A percentile compares a stretch with the other conserved stretches of the same genome.
These are phyloP conservation scores for Fraxinus paxiana DNA, from an alignment of 305 asterid species.

Conservation along the genomic window DNA sequence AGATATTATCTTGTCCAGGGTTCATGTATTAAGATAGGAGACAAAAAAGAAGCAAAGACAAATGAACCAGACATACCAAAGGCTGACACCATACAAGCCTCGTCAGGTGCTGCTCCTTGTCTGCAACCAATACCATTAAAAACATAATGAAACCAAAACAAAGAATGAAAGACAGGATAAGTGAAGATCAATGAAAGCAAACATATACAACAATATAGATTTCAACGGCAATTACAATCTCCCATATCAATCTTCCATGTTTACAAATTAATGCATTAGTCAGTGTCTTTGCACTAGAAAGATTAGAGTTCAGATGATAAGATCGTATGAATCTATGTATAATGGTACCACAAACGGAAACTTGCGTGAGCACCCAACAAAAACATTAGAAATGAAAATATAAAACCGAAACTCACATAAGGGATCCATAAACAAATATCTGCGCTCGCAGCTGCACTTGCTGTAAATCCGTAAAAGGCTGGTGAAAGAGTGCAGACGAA, in stretches of 20 bases:
- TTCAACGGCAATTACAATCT: not conserved
- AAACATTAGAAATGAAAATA: conserved; percentile 14
- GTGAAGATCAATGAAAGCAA: not conserved
- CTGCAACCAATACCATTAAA: conserved; percentile 38
- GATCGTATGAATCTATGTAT: not conserved
- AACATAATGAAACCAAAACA: conserved; percentile 7
- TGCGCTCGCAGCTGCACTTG: conserved; percentile 98
- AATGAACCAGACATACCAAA: conserved; percentile 67
- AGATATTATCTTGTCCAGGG: conserved; percentile 18
- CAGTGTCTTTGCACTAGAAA: not conserved
- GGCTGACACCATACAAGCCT: conserved; percentile 92
- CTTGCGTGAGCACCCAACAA: conserved; percentile 1
- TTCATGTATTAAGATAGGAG: conserved; percentile 1
- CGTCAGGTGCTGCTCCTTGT: conserved; percentile 95
- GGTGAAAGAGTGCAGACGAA: conserved; percentile 59
- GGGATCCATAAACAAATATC: conserved; percentile 93
- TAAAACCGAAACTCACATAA: conserved; percentile 61
- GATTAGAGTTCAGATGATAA: not conserved
- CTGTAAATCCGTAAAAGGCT: conserved; percentile 91
- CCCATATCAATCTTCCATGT: not conserved
- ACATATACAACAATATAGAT: not conserved
- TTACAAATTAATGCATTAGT: not conserved
- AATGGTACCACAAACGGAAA: conserved; percentile 2
- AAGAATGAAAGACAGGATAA: conserved; percentile 2
- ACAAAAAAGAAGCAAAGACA: not conserved